Evolutionary conservation across 2,329 filamentous ascomycete genomes (phyloP), one percentile per base, ranked within the genome.

Genomic region (Paradendryphiella salina): DNA sequence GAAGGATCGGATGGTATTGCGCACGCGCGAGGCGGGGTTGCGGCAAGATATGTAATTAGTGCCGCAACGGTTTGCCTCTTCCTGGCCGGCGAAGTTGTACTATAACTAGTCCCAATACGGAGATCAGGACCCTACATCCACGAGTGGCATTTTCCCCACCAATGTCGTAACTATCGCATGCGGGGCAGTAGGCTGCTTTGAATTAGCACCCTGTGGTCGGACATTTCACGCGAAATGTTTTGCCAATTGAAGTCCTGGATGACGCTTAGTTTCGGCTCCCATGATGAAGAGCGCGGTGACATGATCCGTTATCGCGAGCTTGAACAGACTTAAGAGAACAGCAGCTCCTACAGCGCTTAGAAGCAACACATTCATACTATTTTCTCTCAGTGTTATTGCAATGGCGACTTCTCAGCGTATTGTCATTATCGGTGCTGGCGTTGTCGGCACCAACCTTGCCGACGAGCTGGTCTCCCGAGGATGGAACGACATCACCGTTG

Each of bases 391-490:
- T 28, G 34, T 17, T 41, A 29, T 44, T 33, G 42, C 32, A 35
- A 71, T 70, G 67, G 56, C 63, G 38, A 60, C 54, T 39, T 64
- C 63, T 35, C 61, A 65, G 71, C 76, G 60, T 72, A 76, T 59
- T 84, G 63, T 69, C 20, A 69, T 70, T 20, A 68, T 70, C 52
- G 84, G 84, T 31, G 84, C 84, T 42, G 84, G 84, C 39, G 85
- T 86, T 50, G 84, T 86, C 50, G 84, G 84, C 38, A 78, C 79
- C 50, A 86, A 86, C 52, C 71, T 86, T 40, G 84, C 84, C 40
- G 84, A 86, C 60, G 84, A 86, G 76, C 78, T 86, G 61, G 77
- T 83, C 58, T 76, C 77, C 18, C 79, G 82, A 61, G 84, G 84
- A 74, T 86, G 84, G 83, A 79, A 67, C 46, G 71, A 85, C 66